Evolutionary conservation across 2,329 filamentous ascomycete genomes (phyloP), one percentile per base, ranked within the genome.

Genomic region (Colletotrichum agaves): DNA sequence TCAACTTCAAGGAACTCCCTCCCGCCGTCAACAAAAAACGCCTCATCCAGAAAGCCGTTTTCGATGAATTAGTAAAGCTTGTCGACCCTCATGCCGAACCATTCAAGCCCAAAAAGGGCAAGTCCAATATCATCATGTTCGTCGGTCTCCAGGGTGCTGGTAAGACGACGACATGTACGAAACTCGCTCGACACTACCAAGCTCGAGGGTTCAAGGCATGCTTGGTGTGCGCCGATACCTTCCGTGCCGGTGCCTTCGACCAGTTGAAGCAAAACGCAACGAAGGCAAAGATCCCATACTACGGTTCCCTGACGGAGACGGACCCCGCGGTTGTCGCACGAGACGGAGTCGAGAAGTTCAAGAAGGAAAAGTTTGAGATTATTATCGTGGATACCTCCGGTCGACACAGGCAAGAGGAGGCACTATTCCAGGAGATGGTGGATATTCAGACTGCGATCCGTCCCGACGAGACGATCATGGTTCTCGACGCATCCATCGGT

Each of bases 201-300:
- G 93, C 93, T 10, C 86, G 96, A 70, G 96, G 96, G 0, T 97
- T 98, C 86, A 93, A 93, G 79, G 88, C 94, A 7, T 97, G 95
- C 72, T 84, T 99, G 63, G 96, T 99, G 37, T 99, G 96, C 82
- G 96, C 96, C 56, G 96, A 99, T 81, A 99, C 96, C 27, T 99
- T 99, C 85, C 93, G 96, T 82, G 96, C 96, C 37, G 96, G 96
- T 84, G 96, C 96, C 46, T 99, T 99, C 74, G 96, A 99, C 77
- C 96, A 99, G 83, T 81, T 99, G 78, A 98, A 98, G 83, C 96
- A 99, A 82, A 99, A 99, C 78, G 96, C 96, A 1, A 98, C 94
- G 37, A 99, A 98, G 80, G 96, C 96, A 57, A 98, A 98, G 83
- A 98, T 99, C 59, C 96, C 96, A 10, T 99, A 99, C 86, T 99